Evolutionary conservation across 2,329 filamentous ascomycete genomes (phyloP).

Genomic region (Cordyceps fumosorosea): DNA sequence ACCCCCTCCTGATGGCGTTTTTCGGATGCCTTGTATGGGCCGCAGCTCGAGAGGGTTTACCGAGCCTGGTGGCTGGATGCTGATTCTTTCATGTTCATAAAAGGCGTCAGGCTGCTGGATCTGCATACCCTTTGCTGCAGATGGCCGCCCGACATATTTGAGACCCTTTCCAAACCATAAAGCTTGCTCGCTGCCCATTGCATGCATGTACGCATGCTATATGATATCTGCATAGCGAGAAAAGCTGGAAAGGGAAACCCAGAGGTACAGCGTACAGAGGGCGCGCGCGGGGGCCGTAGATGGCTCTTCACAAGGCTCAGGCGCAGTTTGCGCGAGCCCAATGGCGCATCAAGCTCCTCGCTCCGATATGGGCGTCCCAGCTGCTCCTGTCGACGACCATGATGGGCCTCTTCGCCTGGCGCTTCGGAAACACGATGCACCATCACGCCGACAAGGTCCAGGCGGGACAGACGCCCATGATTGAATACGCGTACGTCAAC

Average conservation of each 20-base stretch:
- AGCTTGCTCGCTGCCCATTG: too few species aligned
- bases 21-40: neutral
- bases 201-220: too few species aligned
- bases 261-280: too few species aligned
- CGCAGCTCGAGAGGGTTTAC: neutral
- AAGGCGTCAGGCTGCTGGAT: neutral
- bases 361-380: slow-evolving; percentile 46
- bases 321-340: slow-evolving; percentile 45
- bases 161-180: too few species aligned
- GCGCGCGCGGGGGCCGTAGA: slow-evolving; percentile 14
- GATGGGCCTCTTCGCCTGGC: slow-evolving; percentile 47
- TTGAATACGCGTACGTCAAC: slow-evolving; percentile 46
- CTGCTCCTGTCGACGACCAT: slow-evolving; percentile 37
- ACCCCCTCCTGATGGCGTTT: neutral
- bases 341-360: slow-evolving; percentile 42
- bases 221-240: too few species aligned
- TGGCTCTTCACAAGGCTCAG: slow-evolving; percentile 42
- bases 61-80: too few species aligned
- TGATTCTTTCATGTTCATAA: neutral
- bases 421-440: slow-evolving; percentile 41
- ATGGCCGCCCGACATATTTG: too few species aligned
- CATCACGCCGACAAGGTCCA: slow-evolving; percentile 35
- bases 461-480: slow-evolving; percentile 32
- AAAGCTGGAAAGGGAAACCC: too few species aligned
- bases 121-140: neutral